These are phyloP conservation scores for Colletotrichum navitas DNA, from an alignment of 2,329 filamentous ascomycete species.

Conservation along the genomic window DNA sequence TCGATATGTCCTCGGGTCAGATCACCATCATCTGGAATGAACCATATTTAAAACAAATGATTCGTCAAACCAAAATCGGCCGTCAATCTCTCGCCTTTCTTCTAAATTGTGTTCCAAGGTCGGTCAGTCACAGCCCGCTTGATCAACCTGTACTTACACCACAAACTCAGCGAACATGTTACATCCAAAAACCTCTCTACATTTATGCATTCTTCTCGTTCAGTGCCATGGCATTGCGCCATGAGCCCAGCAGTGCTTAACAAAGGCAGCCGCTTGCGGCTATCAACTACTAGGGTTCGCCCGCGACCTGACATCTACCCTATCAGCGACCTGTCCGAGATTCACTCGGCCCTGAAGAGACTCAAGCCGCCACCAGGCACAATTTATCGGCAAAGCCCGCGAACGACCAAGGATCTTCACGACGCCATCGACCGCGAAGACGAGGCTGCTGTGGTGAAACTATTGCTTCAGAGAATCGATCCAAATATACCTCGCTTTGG, in stretches of 20 bases:
- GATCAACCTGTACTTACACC: not conserved
- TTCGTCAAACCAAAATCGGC: conserved; percentile 28
- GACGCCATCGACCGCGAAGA: conserved; percentile 46
- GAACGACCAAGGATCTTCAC: conserved; percentile 44
- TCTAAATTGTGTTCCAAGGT: conserved; percentile 41
- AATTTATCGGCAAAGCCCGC: conserved; percentile 36
- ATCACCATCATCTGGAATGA: conserved; percentile 45
- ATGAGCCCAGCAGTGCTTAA: conserved; percentile 41
- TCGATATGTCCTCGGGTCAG: conserved; percentile 29
- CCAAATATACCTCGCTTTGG: conserved; percentile 42
- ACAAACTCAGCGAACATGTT: conserved; percentile 31
- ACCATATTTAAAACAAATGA: conserved; percentile 31
- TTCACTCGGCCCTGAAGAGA: conserved; percentile 31
- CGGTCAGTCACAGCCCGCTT: not conserved
- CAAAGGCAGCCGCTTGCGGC: conserved; percentile 38
- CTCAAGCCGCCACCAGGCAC: conserved; percentile 34
- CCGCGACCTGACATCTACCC: conserved; percentile 19
- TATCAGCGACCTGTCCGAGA: conserved; percentile 25
- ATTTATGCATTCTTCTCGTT: conserved; percentile 40
- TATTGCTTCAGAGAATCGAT: conserved; percentile 44
- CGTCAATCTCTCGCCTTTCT: conserved; percentile 40
- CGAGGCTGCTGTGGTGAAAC: conserved; percentile 42
- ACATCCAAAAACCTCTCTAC: conserved; percentile 39
- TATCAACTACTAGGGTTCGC: conserved; percentile 28
- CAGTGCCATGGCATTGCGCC: conserved; percentile 33